A percentile compares a stretch with the other conserved stretches of the same genome.
These are phyloP conservation scores for Schizonepeta tenuifolia DNA, from an alignment of 257 asterid species.

Conservation along the genomic window DNA sequence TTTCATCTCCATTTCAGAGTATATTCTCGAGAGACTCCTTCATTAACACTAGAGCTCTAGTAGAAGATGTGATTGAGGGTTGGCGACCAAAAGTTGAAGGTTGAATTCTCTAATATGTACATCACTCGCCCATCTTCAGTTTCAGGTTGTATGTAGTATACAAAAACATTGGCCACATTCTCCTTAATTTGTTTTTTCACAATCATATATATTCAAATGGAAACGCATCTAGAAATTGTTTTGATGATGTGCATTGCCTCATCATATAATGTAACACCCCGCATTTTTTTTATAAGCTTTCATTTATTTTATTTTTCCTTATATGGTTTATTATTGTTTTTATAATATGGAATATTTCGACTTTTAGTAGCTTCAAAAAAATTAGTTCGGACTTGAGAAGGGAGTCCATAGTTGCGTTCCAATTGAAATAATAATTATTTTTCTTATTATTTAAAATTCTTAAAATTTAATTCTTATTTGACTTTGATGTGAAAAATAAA, in stretches of 20 bases:
- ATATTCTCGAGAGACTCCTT: conserved; percentile 83
- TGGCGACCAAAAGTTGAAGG: conserved; percentile 94
- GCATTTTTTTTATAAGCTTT: no score
- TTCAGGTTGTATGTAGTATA: conserved; percentile 14
- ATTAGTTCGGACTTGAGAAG: no score
- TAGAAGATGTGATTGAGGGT: conserved; percentile 81
- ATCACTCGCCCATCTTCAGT: background rate
- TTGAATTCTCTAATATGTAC: conserved; percentile 30
- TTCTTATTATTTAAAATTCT: no score
- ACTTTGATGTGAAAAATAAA: no score
- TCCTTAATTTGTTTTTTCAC: background rate
- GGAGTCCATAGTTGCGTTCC: no score
- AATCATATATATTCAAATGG: background rate
- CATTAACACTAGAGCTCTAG: conserved; percentile 65
- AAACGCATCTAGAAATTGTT: background rate
- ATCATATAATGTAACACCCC: no score
- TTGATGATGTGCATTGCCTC: background rate
- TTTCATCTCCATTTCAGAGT: conserved; percentile 45
- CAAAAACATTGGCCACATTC: background rate
- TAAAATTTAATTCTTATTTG: no score
- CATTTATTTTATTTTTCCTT: no score
- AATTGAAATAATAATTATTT: no score
- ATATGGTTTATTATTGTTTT: no score
- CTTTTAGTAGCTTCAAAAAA: no score
- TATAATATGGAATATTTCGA: no score